Evolutionary conservation across 768 basidiomycete genomes (phyloP).

Genomic region (Agrocybe chaxingu): DNA sequence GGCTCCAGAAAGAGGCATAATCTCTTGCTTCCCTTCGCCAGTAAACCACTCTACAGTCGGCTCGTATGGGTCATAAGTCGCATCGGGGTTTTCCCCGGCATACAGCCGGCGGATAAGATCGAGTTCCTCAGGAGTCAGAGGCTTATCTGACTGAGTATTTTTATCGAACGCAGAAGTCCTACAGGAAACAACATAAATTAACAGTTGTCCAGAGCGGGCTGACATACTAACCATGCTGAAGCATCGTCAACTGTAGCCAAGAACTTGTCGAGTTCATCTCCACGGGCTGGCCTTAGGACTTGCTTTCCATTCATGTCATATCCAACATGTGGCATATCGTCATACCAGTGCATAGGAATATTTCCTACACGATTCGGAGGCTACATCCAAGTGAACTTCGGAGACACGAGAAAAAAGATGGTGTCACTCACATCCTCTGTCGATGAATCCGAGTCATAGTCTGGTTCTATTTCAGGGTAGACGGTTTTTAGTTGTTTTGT

Average conservation of each 20-base stretch:
- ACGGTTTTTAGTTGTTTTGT: slow-evolving; percentile 83
- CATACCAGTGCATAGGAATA: slow-evolving; percentile 98
- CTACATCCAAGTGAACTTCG: slow-evolving; percentile 36
- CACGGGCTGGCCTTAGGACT: slow-evolving; percentile 89
- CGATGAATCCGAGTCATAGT: slow-evolving; percentile 89
- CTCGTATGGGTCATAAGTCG: slow-evolving; percentile 87
- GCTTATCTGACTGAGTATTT: slow-evolving; percentile 78
- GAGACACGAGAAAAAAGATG: slow-evolving; percentile 5
- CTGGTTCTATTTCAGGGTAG: slow-evolving; percentile 86
- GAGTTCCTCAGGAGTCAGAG: slow-evolving; percentile 85
- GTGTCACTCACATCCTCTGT: slow-evolving; percentile 76
- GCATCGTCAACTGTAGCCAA: slow-evolving; percentile 91
- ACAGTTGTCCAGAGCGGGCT: background rate
- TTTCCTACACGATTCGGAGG: slow-evolving; percentile 93
- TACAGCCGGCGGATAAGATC: slow-evolving; percentile 94
- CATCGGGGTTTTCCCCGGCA: slow-evolving; percentile 88
- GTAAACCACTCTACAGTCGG: slow-evolving; percentile 97
- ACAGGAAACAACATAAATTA: background rate
- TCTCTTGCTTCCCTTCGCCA: slow-evolving; percentile 89
- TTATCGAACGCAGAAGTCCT: slow-evolving; percentile 96
- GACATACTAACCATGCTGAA: slow-evolving; percentile 64
- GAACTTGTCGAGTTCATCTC: slow-evolving; percentile 98
- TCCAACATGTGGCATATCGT: slow-evolving; percentile 98
- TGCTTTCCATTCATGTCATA: slow-evolving; percentile 95
- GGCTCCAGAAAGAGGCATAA: slow-evolving; percentile 88